Percentiles rank a stretch among this genome's conserved stretches.
Evolutionary conservation across 1,284 basidiomycete species (phyloP).

Genomic region (Rhodofomes roseus): DNA sequence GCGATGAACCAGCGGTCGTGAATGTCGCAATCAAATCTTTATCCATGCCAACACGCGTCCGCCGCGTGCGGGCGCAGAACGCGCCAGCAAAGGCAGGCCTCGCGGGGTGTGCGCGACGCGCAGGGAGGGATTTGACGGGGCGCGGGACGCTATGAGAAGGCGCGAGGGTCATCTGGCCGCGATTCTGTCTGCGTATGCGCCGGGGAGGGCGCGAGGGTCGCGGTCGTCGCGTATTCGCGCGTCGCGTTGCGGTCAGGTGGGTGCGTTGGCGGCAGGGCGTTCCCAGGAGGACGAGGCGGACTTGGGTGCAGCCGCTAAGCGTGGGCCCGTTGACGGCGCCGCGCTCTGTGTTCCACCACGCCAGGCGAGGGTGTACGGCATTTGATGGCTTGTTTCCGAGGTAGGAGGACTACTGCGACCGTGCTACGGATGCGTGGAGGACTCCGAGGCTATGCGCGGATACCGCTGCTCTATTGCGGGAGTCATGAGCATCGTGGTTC

Average conservation of each 20-base stretch:
- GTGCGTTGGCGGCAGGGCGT: neutral
- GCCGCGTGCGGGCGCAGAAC: neutral
- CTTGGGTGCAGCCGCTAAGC: neutral
- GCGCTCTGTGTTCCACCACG: neutral
- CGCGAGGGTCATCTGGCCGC: neutral
- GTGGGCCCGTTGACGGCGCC: neutral
- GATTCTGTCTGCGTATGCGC: neutral
- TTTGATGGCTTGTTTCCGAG: neutral
- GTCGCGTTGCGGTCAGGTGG: neutral
- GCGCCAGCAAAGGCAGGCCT: neutral
- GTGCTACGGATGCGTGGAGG: neutral
- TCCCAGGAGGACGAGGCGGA: neutral
- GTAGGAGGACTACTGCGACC: neutral
- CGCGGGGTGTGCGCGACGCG: neutral
- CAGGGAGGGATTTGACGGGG: neutral
- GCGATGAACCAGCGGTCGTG: neutral
- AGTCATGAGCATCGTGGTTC: neutral
- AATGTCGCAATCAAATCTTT: no score
- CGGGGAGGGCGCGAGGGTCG: neutral
- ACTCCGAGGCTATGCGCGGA: neutral
- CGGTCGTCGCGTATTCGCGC: neutral
- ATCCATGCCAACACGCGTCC: neutral
- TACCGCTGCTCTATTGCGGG: neutral
- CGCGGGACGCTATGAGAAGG: neutral
- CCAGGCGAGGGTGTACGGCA: neutral